Conservation (phyloP, 2,329 filamentous ascomycete species). For the Colletotrichum sp. region DNA sequence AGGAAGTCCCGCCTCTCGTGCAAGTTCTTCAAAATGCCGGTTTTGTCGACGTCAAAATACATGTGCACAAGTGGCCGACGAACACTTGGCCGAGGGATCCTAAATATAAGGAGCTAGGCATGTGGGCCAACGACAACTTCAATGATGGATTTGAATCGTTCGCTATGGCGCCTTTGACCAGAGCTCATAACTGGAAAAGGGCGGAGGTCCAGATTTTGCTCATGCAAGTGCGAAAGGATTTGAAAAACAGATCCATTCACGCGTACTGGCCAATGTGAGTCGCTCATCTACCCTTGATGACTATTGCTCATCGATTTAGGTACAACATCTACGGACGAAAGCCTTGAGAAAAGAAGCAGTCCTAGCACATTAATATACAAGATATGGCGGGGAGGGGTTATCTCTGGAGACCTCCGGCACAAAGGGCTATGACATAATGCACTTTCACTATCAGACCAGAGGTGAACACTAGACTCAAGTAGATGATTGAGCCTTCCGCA, state of each 20-base stretch:
- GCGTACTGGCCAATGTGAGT: slow-evolving; percentile 33
- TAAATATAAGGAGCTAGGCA: slow-evolving; percentile 32
- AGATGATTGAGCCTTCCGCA: not conserved
- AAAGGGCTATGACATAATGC: not conserved
- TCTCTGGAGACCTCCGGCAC: too few relatives aligned
- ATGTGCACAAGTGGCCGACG: slow-evolving; percentile 31
- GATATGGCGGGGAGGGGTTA: not conserved
- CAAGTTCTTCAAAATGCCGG: slow-evolving; percentile 29
- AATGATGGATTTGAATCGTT: slow-evolving; percentile 35
- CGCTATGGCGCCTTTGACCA: slow-evolving; percentile 36
- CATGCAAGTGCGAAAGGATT: slow-evolving; percentile 31
- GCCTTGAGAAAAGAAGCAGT: not conserved
- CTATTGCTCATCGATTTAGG: not conserved
- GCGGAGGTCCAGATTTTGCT: slow-evolving; percentile 35
- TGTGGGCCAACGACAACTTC: slow-evolving; percentile 25
- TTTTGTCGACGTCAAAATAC: slow-evolving; percentile 33
- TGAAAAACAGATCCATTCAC: slow-evolving; percentile 31
- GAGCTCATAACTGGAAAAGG: slow-evolving; percentile 30
- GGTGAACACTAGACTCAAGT: not conserved
- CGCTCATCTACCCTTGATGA: not conserved
- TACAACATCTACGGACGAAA: not conserved
- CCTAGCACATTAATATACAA: not conserved
- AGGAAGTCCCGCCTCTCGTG: slow-evolving; percentile 23
- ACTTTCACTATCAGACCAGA: not conserved
- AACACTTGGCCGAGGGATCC: slow-evolving; percentile 34